Base-by-base conservation (phyloP, 306 rosid species). In the Oxytropis ochrocephala region DNA sequence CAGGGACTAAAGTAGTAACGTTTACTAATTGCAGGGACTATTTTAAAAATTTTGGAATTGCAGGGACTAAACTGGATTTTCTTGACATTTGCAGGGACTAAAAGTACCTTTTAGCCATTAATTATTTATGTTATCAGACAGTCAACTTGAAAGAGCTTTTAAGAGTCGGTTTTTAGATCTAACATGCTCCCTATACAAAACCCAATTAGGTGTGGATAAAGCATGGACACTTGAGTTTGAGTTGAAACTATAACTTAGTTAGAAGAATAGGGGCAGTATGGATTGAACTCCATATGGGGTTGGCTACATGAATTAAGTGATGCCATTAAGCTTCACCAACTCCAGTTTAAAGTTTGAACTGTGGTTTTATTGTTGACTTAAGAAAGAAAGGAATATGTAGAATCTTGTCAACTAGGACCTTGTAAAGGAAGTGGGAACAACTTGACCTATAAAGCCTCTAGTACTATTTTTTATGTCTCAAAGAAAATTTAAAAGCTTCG, bases 401-500 rank as follows among this genome's bases (percentile, higher is more conserved):
- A 24, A 66, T 59, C 53, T 48, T 38, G 61, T 50, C 14, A 64
- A 58, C 57, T 41, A 41, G 75, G 51, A 50, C 42, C 39, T 47
- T n/a, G 58, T 30, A 66, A 5, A 72, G 11, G 75, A 55, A 56
- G 73, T n/a, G 67, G 43, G 61, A 65, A 12, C 66, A 29, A 58
- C 46, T 18, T 49, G 11, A 12, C 62, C 24, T 36, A 44, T 57
- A 33, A 66, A 56, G 61, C 51, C 36, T 65, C 44, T 47, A 67
- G 53, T 57, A 29, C 44, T 35, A 73, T 8, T 35, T 52, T 64
- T 35, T 52, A 17, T 17, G 21, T 18, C 33, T 29, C 39, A 64
- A n/a, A 60, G 16, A 67, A 35, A 29, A 64, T 52, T 52, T 42
- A 74, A 24, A 63, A 63, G 55, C 47, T 74, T 30, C 57, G 36